phyloP scores from a whole-genome alignment of 2,329 filamentous ascomycete genomes.

The Ceratocystis smalleyi region DNA sequence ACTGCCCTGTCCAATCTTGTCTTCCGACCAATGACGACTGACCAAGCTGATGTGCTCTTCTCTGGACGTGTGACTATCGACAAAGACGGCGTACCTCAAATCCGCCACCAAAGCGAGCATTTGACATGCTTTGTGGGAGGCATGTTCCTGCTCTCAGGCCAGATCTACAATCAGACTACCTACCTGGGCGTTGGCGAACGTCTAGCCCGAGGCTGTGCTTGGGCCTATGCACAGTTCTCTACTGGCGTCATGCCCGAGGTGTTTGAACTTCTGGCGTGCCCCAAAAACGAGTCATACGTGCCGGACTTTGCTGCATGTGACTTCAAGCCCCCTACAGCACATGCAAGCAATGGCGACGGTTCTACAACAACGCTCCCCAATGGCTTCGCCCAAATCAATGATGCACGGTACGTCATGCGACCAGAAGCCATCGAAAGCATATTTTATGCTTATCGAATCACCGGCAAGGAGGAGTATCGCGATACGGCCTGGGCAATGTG shows the following conservation, averaged over 20 bases:
- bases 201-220: constrained; percentile 48
- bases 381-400: constrained; percentile 40
- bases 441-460: constrained; percentile 39
- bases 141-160: constrained; percentile 48
- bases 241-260: constrained; percentile 48
- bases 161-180: constrained; percentile 35
- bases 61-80: constrained; percentile 27
- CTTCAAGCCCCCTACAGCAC: constrained; percentile 20
- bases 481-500: constrained; percentile 41
- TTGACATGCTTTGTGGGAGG: constrained; percentile 51
- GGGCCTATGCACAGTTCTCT: constrained; percentile 40
- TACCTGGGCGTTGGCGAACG: constrained; percentile 42
- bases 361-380: constrained; percentile 25
- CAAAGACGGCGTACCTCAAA: not conserved
- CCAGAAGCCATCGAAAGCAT: constrained; percentile 62
- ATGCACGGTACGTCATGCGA: constrained; percentile 48
- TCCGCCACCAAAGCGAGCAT: constrained; percentile 28
- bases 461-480: constrained; percentile 32
- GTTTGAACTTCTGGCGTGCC: constrained; percentile 32
- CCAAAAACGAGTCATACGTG: constrained; percentile 22
- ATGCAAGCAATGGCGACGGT: not conserved
- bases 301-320: constrained; percentile 20
- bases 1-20: constrained; percentile 47
- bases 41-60: constrained; percentile 47
- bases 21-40: constrained; percentile 52